Percentiles rank a stretch among this genome's conserved stretches.
Conservation (phyloP, 2,329 filamentous ascomycete species). For the Xylaria sp. region DNA sequence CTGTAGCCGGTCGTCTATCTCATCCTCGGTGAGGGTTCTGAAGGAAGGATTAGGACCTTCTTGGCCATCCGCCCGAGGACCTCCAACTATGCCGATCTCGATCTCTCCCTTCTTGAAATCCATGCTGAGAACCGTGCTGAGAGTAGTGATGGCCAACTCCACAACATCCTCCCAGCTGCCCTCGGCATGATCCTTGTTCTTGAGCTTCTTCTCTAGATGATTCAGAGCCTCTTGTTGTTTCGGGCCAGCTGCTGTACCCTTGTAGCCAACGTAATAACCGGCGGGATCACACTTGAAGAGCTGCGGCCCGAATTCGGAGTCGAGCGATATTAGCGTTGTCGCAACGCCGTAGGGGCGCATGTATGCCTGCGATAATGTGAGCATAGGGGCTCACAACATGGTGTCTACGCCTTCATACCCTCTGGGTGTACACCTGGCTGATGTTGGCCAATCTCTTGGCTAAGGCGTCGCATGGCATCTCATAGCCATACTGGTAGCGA, state of each 20-base stretch:
- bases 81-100: slow-evolving; percentile 96
- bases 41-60: slow-evolving; percentile 82
- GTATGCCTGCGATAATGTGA: slow-evolving; percentile 68
- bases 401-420: slow-evolving; percentile 59
- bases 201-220: slow-evolving; percentile 98
- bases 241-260: slow-evolving; percentile 93
- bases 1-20: slow-evolving; percentile 98
- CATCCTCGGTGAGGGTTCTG: slow-evolving; percentile 89
- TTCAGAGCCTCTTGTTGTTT: slow-evolving; percentile 99
- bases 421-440: slow-evolving; percentile 98
- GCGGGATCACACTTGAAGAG: slow-evolving; percentile 98
- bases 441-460: slow-evolving; percentile 98
- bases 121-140: slow-evolving; percentile 96
- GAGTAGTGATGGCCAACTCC: slow-evolving; percentile 90
- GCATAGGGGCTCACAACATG: slow-evolving; percentile 15
- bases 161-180: slow-evolving; percentile 97
- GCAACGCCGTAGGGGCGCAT: slow-evolving; percentile 98
- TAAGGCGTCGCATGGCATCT: slow-evolving; percentile 98
- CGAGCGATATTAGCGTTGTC: slow-evolving; percentile 91
- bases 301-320: slow-evolving; percentile 89
- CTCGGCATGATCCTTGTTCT: slow-evolving; percentile 95
- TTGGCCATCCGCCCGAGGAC: slow-evolving; percentile 79
- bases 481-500: slow-evolving; percentile 97
- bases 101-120: slow-evolving; percentile 99
- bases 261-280: slow-evolving; percentile 98